Conservation (phyloP, 257 asterid genomes). For the Solanum pennellii region DNA sequence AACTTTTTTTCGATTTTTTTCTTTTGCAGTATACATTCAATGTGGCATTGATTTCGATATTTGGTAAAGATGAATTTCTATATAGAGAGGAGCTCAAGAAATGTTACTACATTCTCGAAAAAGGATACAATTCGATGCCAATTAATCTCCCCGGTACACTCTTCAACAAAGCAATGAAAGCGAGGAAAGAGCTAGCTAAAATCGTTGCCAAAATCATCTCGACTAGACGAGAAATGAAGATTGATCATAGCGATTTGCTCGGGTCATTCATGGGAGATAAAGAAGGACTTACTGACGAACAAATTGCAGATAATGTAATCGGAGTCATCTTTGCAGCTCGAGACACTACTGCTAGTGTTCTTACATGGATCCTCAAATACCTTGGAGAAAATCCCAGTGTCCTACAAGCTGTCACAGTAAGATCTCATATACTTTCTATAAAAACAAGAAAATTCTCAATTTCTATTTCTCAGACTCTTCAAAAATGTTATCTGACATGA, state of each 20-base stretch:
- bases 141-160: constrained; percentile 31
- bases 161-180: constrained; percentile 34
- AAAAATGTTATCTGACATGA: neutral
- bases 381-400: constrained; percentile 29
- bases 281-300: constrained; percentile 26
- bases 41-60: constrained; percentile 29
- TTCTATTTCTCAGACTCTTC: neutral
- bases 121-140: constrained; percentile 39
- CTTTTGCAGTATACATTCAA: constrained; percentile 28
- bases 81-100: constrained; percentile 27
- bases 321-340: constrained; percentile 35
- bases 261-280: constrained; percentile 28
- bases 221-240: constrained; percentile 13
- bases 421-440: neutral
- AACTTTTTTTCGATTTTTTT: neutral
- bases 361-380: constrained; percentile 35
- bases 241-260: constrained; percentile 11
- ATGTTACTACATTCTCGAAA: constrained; percentile 27
- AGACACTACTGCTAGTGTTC: constrained; percentile 34
- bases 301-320: constrained; percentile 30
- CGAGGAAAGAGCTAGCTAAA: constrained; percentile 24
- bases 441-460: neutral
- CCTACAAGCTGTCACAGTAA: constrained; percentile 27
- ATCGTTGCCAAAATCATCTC: constrained; percentile 22
- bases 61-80: constrained; percentile 19